Conservation (phyloP, 1,284 basidiomycete species). For the Earliella scabrosa region DNA sequence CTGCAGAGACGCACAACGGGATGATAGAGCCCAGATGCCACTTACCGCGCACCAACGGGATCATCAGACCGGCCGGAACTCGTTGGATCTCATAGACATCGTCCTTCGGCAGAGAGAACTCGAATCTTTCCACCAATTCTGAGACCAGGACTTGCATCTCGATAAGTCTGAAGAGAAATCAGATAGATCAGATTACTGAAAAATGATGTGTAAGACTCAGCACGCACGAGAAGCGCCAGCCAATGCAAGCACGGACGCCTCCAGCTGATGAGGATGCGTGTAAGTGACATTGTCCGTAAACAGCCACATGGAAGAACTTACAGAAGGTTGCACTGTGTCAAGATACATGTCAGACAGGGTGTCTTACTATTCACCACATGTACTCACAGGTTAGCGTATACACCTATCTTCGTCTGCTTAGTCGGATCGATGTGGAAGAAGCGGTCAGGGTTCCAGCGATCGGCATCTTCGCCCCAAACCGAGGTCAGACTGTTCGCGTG, state of each 20-base stretch:
- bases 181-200: too few relatives aligned
- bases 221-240: conserved; percentile 50
- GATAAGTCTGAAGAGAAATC: conserved; percentile 33
- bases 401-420: conserved; percentile 46
- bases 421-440: conserved; percentile 46
- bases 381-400: conserved; percentile 57
- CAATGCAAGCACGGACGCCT: conserved; percentile 2
- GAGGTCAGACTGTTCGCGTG: conserved; percentile 34
- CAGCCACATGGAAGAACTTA: background rate
- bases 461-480: conserved; percentile 54
- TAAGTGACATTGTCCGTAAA: background rate
- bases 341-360: background rate
- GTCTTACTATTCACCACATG: too few relatives aligned
- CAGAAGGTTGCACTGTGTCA: background rate
- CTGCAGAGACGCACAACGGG: background rate
- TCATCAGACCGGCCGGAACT: conserved; percentile 46
- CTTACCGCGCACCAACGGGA: conserved; percentile 50
- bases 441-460: conserved; percentile 53
- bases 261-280: background rate
- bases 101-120: conserved; percentile 44
- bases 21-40: conserved; percentile 40
- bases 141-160: conserved; percentile 54
- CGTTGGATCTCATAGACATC: conserved; percentile 35
- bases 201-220: too few relatives aligned
- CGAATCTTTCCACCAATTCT: conserved; percentile 49